A percentile compares a stretch with the other conserved stretches of the same genome.
phyloP scores from a whole-genome alignment of 2,329 filamentous ascomycete genomes.

The Stachybotrys elegans region DNA sequence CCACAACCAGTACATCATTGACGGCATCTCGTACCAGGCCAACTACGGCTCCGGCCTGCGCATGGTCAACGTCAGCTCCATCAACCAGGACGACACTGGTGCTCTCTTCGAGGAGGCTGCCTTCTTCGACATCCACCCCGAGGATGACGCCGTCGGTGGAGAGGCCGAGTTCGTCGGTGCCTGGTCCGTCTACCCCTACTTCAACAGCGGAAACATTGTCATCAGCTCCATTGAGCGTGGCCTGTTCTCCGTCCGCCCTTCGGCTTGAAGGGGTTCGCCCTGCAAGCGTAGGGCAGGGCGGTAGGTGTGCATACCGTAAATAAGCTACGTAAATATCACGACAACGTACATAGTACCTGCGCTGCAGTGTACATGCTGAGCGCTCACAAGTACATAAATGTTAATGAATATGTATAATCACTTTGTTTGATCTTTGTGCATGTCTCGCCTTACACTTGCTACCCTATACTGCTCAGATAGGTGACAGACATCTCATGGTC shows the following conservation, averaged over 20 bases:
- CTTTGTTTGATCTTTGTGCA: no score
- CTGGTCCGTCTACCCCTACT: conserved; percentile 43
- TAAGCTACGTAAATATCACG: no score
- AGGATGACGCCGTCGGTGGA: conserved; percentile 43
- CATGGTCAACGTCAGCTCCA: conserved; percentile 24
- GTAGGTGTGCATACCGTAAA: no score
- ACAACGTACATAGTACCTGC: no score
- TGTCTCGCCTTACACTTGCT: no score
- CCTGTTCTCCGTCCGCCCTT: conserved; percentile 30
- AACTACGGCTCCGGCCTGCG: conserved; percentile 42
- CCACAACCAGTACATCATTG: conserved; percentile 40
- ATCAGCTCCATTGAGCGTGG: conserved; percentile 46
- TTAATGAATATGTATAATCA: no score
- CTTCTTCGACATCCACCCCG: conserved; percentile 42
- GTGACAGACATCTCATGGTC: no score
- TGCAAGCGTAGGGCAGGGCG: no score
- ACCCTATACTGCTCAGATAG: no score
- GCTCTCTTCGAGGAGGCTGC: conserved; percentile 32
- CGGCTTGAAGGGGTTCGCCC: not conserved
- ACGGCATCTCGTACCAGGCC: conserved; percentile 38
- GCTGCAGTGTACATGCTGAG: no score
- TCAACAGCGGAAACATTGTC: conserved; percentile 38
- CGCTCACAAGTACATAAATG: no score
- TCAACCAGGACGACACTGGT: conserved; percentile 31
- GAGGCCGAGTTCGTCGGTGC: conserved; percentile 32